phyloP scores from a whole-genome alignment of 352 stramenopile genomes.

The Thalassiosira mediterranea region DNA sequence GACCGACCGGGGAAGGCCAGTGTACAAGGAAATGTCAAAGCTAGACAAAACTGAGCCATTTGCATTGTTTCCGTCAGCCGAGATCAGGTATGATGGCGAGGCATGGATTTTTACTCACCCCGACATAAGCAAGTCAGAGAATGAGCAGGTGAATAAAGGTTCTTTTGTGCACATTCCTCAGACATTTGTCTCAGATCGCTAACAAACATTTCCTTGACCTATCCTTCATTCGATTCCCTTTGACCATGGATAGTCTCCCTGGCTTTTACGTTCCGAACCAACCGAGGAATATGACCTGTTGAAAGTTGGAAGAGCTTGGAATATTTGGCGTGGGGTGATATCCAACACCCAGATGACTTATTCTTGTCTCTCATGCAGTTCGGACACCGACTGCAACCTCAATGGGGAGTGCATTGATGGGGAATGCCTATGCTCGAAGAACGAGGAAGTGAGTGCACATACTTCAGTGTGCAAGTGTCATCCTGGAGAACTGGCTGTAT shows the following conservation, averaged over 20 bases:
- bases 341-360: not conserved
- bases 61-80: too few relatives aligned
- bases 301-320: slow-evolving; percentile 6
- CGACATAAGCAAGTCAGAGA: slow-evolving; percentile 15
- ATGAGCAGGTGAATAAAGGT: not conserved
- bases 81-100: slow-evolving; percentile 25
- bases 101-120: slow-evolving; percentile 34
- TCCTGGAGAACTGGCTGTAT: not conserved
- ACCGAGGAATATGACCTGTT: slow-evolving; percentile 11
- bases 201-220: slow-evolving; percentile 2
- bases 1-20: slow-evolving; percentile 9
- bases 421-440: slow-evolving; percentile 7
- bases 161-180: not conserved
- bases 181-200: not conserved
- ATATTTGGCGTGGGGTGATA: slow-evolving; percentile 12
- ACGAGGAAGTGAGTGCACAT: slow-evolving; percentile 12
- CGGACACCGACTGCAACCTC: slow-evolving; percentile 13
- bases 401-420: slow-evolving; percentile 18
- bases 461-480: not conserved
- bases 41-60: not conserved
- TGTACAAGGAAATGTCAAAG: slow-evolving; percentile 27
- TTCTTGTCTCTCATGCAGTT: slow-evolving; percentile 7
- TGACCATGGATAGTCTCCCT: too few relatives aligned
- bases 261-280: too few relatives aligned
- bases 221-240: too few relatives aligned